phyloP scores from a whole-genome alignment of 257 asterid species.

The Verbena officinalis region DNA sequence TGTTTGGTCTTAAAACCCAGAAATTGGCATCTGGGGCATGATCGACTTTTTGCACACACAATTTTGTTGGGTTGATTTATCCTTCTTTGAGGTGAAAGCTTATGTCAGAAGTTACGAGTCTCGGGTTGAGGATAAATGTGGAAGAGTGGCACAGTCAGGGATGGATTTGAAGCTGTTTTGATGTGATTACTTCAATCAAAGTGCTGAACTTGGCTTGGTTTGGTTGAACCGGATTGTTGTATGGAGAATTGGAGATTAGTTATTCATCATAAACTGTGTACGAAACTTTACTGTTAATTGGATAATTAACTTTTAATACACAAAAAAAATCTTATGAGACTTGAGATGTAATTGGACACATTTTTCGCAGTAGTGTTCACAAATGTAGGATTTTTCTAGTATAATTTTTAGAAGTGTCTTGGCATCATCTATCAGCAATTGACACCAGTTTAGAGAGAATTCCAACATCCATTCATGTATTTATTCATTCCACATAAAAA shows the following conservation, averaged over 20 bases:
- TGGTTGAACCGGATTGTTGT: not conserved
- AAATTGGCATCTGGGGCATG: slow-evolving; percentile 40
- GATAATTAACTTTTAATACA: not conserved
- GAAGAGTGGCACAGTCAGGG: not conserved
- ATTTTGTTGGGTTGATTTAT: not conserved
- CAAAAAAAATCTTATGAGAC: not conserved
- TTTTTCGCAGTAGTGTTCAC: not conserved
- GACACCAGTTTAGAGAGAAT: too few species aligned
- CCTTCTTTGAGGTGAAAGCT: not conserved
- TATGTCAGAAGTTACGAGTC: not conserved
- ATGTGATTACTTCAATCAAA: not conserved
- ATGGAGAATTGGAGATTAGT: not conserved
- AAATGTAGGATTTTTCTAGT: not conserved
- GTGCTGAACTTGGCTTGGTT: not conserved
- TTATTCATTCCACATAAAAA: too few species aligned
- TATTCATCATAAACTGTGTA: not conserved
- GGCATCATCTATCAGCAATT: too few species aligned
- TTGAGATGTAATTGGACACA: not conserved
- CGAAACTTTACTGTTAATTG: not conserved
- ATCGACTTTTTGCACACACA: not conserved
- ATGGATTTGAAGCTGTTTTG: not conserved
- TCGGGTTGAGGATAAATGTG: not conserved
- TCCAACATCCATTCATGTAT: too few species aligned
- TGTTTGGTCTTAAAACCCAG: slow-evolving; percentile 67
- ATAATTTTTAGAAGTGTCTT: too few species aligned